Conservation (phyloP, 2,329 filamentous ascomycete species). For the Pseudocercospora fijiensis region DNA sequence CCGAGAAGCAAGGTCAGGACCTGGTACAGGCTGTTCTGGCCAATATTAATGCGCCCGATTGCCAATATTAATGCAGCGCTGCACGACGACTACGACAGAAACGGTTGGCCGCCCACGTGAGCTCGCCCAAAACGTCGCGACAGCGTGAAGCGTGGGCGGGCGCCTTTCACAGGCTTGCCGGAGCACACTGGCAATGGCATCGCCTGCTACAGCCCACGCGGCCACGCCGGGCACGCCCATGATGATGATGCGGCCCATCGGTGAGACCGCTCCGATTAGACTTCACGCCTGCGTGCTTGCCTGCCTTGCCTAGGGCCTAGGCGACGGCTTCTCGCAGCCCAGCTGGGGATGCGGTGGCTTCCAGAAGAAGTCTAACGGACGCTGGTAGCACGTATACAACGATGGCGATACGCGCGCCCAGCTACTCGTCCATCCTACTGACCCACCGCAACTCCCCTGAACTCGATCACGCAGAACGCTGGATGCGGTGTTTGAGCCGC, state of each 20-base stretch:
- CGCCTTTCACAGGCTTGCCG: conserved; percentile 18
- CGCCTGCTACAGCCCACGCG: conserved; percentile 18
- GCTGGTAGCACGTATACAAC: conserved; percentile 1
- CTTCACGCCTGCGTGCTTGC: conserved; percentile 14
- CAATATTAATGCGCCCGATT: conserved; percentile 13
- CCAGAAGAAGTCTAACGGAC: conserved; percentile 14
- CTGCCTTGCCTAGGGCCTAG: conserved; percentile 5
- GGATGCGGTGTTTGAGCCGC: conserved; percentile 22
- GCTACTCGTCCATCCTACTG: background rate
- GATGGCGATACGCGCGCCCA: conserved; percentile 5
- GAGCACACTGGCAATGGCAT: conserved; percentile 19
- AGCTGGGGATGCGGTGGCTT: conserved; percentile 11
- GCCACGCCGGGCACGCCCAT: no score
- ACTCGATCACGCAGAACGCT: conserved; percentile 13
- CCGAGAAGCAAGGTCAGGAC: conserved; percentile 3
- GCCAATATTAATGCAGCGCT: conserved; percentile 1
- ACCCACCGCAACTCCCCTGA: conserved; percentile 6
- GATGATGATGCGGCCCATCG: no score
- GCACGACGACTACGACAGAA: conserved; percentile 5
- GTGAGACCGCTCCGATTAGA: conserved; percentile 22
- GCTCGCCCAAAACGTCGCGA: conserved; percentile 1
- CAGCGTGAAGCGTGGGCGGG: conserved; percentile 6
- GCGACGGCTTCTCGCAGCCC: conserved; percentile 8
- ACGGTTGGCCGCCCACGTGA: conserved; percentile 2
- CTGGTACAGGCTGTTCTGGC: conserved; percentile 16